Conservation (phyloP, 2,329 filamentous ascomycete genomes). For the Epichloe uncinata region DNA sequence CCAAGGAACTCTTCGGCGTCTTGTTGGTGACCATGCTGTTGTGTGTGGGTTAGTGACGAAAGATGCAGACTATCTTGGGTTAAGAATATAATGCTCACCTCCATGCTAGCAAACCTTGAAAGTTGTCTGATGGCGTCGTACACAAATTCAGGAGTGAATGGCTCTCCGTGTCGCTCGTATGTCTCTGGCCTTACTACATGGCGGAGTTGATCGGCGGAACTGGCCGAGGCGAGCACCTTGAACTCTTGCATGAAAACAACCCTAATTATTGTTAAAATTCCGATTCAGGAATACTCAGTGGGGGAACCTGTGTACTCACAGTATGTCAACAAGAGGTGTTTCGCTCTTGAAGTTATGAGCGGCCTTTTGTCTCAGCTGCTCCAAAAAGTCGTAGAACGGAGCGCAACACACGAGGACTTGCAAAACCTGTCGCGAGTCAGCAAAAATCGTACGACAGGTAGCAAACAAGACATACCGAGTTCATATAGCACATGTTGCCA, state of each 20-base stretch:
- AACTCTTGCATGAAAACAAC: constrained; percentile 96
- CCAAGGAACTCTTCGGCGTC: constrained; percentile 96
- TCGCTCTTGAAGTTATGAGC: constrained; percentile 90
- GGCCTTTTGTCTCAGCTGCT: constrained; percentile 71
- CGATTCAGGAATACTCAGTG: not conserved
- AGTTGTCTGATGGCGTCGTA: constrained; percentile 84
- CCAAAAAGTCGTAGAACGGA: constrained; percentile 89
- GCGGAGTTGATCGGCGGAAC: constrained; percentile 59
- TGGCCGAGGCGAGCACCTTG: constrained; percentile 67
- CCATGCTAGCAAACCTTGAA: constrained; percentile 83
- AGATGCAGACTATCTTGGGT: not conserved
- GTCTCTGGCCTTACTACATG: constrained; percentile 67
- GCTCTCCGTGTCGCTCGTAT: constrained; percentile 78
- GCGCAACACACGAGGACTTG: constrained; percentile 90
- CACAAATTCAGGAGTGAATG: constrained; percentile 87
- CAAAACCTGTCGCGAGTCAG: constrained; percentile 53
- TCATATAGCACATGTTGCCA: constrained; percentile 99
- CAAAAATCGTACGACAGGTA: not conserved
- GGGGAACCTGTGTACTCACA: constrained; percentile 40
- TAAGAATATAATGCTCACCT: constrained; percentile 39
- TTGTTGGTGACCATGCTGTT: constrained; percentile 82
- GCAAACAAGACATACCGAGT: constrained; percentile 60
- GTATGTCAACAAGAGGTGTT: constrained; percentile 83
- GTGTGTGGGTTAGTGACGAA: constrained; percentile 3
- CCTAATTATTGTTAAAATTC: constrained; percentile 30